A percentile compares a stretch with the other conserved stretches of the same genome.
phyloP scores from a whole-genome alignment of 306 rosid genomes.

The barrel medic (Medicago truncatula) region MtrunA17r5.0-ANR NC_053046.1:3088001-3088500 shows the following conservation, averaged over 20 bases:
- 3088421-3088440: not conserved
- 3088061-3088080: not conserved
- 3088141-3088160: not conserved
- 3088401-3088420: not conserved
- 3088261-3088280: not conserved
- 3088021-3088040: not conserved
- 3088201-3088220: constrained; percentile 25
- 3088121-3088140: constrained; percentile 3
- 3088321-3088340: not conserved
- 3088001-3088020: not conserved
- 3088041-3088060: not conserved
- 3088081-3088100: not conserved
- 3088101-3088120: constrained; percentile 10
- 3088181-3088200: constrained; percentile 21
- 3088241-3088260: constrained; percentile 9
- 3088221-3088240: not conserved
- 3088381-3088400: constrained; percentile 7
- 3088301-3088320: constrained; percentile 26
- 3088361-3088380: constrained; percentile 20
- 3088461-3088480: not conserved
- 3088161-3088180: constrained; percentile 14
- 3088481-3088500: not conserved
- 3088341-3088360: constrained; percentile 22
- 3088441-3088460: not conserved
- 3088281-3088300: constrained; percentile 5